Conservation (phyloP, 139 green algal species). For the Picochlorum sp. region DNA sequence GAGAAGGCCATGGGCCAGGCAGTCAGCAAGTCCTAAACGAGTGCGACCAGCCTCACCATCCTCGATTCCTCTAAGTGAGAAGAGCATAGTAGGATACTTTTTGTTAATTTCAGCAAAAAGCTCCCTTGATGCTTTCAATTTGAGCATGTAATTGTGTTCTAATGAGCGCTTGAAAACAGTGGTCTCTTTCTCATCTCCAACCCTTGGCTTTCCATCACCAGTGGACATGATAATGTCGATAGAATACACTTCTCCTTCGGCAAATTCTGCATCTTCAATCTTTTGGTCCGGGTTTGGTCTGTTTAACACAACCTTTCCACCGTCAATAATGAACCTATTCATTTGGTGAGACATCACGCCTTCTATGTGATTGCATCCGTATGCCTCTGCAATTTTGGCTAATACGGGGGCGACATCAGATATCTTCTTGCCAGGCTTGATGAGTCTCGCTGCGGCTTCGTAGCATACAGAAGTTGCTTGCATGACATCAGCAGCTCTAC, state of each 20-base stretch:
- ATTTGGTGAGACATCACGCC: conserved; percentile 89
- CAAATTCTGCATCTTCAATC: conserved; percentile 87
- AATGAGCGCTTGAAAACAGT: conserved; percentile 95
- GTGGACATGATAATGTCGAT: conserved; percentile 90
- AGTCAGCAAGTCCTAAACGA: conserved; percentile 82
- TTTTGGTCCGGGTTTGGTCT: conserved; percentile 61
- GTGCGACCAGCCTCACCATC: conserved; percentile 14
- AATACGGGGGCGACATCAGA: conserved; percentile 64
- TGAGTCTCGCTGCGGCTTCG: conserved; percentile 79
- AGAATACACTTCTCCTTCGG: conserved; percentile 93
- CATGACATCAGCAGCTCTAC: conserved; percentile 77
- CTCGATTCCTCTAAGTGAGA: conserved; percentile 63
- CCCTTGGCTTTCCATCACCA: conserved; percentile 65
- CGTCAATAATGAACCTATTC: conserved; percentile 97
- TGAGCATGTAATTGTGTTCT: conserved; percentile 85
- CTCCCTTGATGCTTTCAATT: conserved; percentile 66
- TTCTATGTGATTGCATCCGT: conserved; percentile 85
- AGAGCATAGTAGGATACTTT: conserved; percentile 85
- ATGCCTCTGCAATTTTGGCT: conserved; percentile 68
- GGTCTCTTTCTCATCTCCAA: conserved; percentile 90
- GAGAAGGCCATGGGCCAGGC: conserved; percentile 86
- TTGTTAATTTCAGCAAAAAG: conserved; percentile 78
- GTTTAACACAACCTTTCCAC: conserved; percentile 92
- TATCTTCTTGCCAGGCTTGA: conserved; percentile 73
- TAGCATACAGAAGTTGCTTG: conserved; percentile 61